Evolutionary conservation across 371 early-diverging fungal genomes (phyloP).

Genomic region (Apophysomyces elegans): DNA sequence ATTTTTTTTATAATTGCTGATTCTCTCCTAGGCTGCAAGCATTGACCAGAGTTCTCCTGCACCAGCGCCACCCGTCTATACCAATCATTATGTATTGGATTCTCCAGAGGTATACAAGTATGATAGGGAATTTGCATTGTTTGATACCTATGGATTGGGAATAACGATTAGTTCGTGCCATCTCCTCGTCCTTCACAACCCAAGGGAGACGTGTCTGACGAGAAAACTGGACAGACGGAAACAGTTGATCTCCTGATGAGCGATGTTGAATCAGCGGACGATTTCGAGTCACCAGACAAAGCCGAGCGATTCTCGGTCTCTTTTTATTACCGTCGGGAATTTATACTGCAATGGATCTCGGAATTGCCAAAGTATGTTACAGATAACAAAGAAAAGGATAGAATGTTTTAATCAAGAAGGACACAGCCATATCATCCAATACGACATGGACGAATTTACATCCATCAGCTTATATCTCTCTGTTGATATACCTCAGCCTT

Average conservation of each 20-base stretch:
- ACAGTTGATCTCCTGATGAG: not conserved
- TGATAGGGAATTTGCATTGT: too few relatives aligned
- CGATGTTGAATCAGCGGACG: not conserved
- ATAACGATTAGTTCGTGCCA: not conserved
- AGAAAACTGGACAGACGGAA: not conserved
- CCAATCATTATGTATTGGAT: not conserved
- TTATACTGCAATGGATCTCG: slow-evolving; percentile 1
- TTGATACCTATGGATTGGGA: too few relatives aligned
- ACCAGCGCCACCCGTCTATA: too few relatives aligned
- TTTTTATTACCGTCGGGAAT: not conserved
- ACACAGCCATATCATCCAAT: slow-evolving; percentile 3
- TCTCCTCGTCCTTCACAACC: not conserved
- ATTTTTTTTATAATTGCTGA: not conserved
- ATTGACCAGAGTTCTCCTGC: not conserved
- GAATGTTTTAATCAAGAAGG: not conserved
- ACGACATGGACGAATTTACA: not conserved
- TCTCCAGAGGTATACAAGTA: not conserved
- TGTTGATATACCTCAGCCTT: slow-evolving; percentile 1
- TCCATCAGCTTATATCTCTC: not conserved
- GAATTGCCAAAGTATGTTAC: not conserved
- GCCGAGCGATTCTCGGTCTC: not conserved
- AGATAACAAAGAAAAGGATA: not conserved
- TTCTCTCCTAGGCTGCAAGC: not conserved
- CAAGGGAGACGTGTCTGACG: not conserved
- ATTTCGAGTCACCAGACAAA: not conserved